phyloP scores from a whole-genome alignment of 2,329 filamentous ascomycete species.

The Trichoderma gracile region DNA sequence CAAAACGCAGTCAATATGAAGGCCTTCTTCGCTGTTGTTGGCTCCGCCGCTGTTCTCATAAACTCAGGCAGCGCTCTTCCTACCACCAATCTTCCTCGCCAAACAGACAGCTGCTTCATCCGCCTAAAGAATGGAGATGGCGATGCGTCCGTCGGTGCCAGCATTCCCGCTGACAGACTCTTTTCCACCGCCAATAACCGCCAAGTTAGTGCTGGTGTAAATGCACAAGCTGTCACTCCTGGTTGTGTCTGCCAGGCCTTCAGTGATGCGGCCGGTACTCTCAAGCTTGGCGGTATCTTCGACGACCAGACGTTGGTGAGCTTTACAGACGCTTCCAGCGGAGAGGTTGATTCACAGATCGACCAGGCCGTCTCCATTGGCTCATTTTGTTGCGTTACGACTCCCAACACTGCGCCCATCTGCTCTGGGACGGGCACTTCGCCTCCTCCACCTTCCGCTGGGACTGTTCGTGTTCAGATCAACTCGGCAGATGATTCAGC shows the following conservation, averaged over 20 bases:
- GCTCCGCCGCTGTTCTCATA: not conserved
- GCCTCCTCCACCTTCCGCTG: not conserved
- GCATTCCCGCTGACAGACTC: not conserved
- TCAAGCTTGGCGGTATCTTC: constrained; percentile 2
- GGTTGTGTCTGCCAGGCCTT: constrained; percentile 6
- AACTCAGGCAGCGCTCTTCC: constrained; percentile 1
- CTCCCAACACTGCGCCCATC: not conserved
- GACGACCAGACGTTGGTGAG: not conserved
- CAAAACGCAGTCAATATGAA: not conserved
- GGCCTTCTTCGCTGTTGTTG: not conserved
- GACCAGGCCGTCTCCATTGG: constrained; percentile 10
- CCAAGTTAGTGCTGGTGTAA: constrained; percentile 3
- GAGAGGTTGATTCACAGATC: not conserved
- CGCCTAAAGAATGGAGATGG: not conserved
- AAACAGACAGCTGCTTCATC: not conserved
- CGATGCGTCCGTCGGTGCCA: not conserved
- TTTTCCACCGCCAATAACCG: not conserved
- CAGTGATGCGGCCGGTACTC: constrained; percentile 5
- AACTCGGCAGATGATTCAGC: constrained; percentile 5
- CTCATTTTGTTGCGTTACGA: not conserved
- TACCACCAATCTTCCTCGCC: not conserved
- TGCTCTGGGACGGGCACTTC: not conserved
- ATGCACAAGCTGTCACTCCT: not conserved
- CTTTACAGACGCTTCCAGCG: not conserved
- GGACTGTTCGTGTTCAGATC: constrained; percentile 3